Evolutionary conservation across 345 rosid genomes (phyloP), one percentile per base, ranked within the genome.

Genomic region (Eucalyptus fibrosa): DNA sequence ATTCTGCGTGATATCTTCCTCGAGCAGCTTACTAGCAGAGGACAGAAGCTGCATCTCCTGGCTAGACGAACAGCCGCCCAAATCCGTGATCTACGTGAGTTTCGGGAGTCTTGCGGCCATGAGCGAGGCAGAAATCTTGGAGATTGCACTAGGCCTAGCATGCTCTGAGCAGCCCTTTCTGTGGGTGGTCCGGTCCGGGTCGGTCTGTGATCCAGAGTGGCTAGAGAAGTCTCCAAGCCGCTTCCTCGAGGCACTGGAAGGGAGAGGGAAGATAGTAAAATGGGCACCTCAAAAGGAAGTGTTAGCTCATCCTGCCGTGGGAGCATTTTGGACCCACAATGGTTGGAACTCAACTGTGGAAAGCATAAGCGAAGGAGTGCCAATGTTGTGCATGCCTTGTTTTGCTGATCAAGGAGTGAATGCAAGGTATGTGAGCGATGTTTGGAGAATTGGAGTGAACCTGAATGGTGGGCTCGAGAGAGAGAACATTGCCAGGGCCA

Each of bases 321-420:
- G 96, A 23, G 95, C 89, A 9, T 96, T 97, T 87, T 92, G 97
- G 94, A 96, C 97, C 1, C 98, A 96, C 81, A 77, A 91, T 59
- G 98, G 97, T 8, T 96, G 97, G 98, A 97, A 97, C 89, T 96
- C 97, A 5, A 93, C 95, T 5, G 15, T 94, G 91, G 98, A 97
- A 87, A 94, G 95, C 86, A 88, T 96, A 88, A 92, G 93, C 55
- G 95, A 94, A 86, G 94, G 96, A 32, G 96, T 94, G 45, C 97
- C 98, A 2, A 93, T 96, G 98, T 93, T 97, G 77, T 97, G 97
- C 26, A 91, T 93, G 50, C 96, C 98, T 3, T 88, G 91, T 88
- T 95, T 95, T 50, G 93, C 93, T 24, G 99, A 97, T 92, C 97
- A 96, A 81, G 86, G 14, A 77, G 92, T 91, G 49, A 94, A 95